Conservation (phyloP, 2,329 filamentous ascomycete genomes). For the Tolypocladium sp. region DNA sequence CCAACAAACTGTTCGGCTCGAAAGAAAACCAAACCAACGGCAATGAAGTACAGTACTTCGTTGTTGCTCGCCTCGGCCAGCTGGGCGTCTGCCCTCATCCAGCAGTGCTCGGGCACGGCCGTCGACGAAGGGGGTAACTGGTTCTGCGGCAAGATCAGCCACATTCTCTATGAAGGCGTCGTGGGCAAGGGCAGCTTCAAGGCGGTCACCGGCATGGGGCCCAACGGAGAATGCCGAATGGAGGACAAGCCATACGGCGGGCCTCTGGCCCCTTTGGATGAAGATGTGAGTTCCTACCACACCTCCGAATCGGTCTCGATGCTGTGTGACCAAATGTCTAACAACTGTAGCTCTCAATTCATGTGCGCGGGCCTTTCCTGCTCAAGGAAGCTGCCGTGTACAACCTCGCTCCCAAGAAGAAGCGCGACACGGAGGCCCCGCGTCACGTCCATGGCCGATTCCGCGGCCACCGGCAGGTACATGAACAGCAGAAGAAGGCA, state of each 20-base stretch:
- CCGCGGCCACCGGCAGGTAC: slow-evolving; percentile 40
- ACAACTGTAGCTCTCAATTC: slow-evolving; percentile 52
- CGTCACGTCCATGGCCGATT: slow-evolving; percentile 19
- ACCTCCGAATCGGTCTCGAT: background rate
- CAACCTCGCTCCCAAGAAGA: slow-evolving; percentile 32
- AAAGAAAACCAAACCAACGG: background rate
- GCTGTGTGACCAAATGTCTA: background rate
- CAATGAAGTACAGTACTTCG: slow-evolving; percentile 21
- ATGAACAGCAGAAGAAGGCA: slow-evolving; percentile 44
- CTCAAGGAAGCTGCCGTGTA: slow-evolving; percentile 64
- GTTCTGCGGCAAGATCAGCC: slow-evolving; percentile 56
- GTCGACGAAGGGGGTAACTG: slow-evolving; percentile 44
- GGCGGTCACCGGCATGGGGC: slow-evolving; percentile 51
- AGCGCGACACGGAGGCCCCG: slow-evolving; percentile 14
- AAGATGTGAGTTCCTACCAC: slow-evolving; percentile 43
- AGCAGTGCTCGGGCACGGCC: slow-evolving; percentile 25
- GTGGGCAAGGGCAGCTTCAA: slow-evolving; percentile 54
- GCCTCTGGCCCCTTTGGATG: slow-evolving; percentile 56
- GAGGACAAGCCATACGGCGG: slow-evolving; percentile 46
- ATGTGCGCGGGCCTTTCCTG: slow-evolving; percentile 61
- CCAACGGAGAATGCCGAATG: slow-evolving; percentile 43
- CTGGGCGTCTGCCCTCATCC: slow-evolving; percentile 19
- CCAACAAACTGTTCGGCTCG: background rate
- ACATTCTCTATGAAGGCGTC: slow-evolving; percentile 60
- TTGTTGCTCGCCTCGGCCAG: slow-evolving; percentile 17